A percentile compares a stretch with the other conserved stretches of the same genome.
phyloP scores from a whole-genome alignment of 352 stramenopile species.

The Pythium guiyangense region DNA sequence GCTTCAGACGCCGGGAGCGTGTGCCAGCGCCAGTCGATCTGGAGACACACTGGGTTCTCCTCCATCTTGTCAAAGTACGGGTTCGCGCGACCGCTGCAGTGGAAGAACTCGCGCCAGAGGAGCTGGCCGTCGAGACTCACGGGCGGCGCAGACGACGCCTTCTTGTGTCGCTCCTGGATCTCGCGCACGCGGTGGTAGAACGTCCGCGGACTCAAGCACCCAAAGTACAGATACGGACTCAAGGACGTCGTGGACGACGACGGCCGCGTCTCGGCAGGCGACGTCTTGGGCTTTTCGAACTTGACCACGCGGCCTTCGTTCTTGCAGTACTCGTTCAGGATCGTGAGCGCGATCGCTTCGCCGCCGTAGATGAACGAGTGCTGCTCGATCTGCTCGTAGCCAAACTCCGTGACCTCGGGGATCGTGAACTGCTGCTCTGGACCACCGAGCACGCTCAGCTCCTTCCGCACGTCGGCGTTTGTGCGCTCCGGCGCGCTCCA shows the following conservation, averaged over 20 bases:
- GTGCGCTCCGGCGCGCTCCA: constrained; percentile 15
- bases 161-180: constrained; percentile 70
- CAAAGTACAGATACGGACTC: constrained; percentile 93
- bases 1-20: constrained; percentile 65
- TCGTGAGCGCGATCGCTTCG: constrained; percentile 59
- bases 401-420: constrained; percentile 62
- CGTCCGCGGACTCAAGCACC: constrained; percentile 88
- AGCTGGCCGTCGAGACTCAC: constrained; percentile 93
- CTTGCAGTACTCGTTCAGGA: constrained; percentile 65
- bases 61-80: constrained; percentile 94
- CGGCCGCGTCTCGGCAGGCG: constrained; percentile 81
- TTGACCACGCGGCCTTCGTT: constrained; percentile 84
- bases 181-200: constrained; percentile 89
- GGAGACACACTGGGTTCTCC: constrained; percentile 89
- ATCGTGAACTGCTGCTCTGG: constrained; percentile 62
- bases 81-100: constrained; percentile 73
- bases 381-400: constrained; percentile 35
- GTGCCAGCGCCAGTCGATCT: constrained; percentile 87
- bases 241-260: constrained; percentile 94
- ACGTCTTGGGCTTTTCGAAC: constrained; percentile 98
- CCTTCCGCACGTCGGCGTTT: constrained; percentile 24
- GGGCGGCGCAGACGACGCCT: constrained; percentile 75
- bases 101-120: constrained; percentile 95
- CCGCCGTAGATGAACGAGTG: constrained; percentile 78
- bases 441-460: constrained; percentile 37